Evolutionary conservation across 306 rosid genomes (phyloP), one percentile per base, ranked within the genome.

Genomic region (Nissolia schottii): DNA sequence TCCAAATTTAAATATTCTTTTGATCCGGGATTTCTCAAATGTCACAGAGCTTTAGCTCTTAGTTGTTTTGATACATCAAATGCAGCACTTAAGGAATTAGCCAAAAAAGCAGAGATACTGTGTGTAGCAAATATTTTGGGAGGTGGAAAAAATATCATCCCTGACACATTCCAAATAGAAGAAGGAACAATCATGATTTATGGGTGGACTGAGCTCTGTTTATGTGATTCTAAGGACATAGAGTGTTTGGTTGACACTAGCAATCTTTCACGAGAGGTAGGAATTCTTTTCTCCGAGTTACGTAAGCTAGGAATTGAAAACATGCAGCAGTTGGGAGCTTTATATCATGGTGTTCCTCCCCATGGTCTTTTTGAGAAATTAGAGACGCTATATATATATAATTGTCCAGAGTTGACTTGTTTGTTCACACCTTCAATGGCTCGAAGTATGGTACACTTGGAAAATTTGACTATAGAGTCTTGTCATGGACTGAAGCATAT

Each of bases 81-180:
- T 28, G 35, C 22, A 1, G 10, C 55, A 6, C 0, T 68, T 12
- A 41, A 23, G 28, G 27, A 19, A 12, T 48, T 77, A 48, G 75
- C 70, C 1, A 43, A 46, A 37, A 68, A 23, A 25, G 73, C 80
- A 60, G 61, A 61, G 18, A 40, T 35, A 20, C 28, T 79, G 5
- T 5, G 34, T 1, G 2, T 35, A 13, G 57, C 32, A 34, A 3
- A 43, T 34, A 15, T 24, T 0, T 3, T 45, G 2, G 73, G 48
- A 46, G 74, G 64, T 34, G 58, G 56, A 6, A 72, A 31, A 65
- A 72, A 38, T 18, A 7, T 74, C 20, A 43, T 75, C 20, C 79
- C 75, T 3, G 75, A 35, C 56, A 38, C 73, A 11, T 16, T 65
- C 56, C 31, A 60, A 22, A 7, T 37, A 27, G 18, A 16, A 64